Conservation (phyloP, 768 basidiomycete genomes). For the Termitomyces sp. region DNA sequence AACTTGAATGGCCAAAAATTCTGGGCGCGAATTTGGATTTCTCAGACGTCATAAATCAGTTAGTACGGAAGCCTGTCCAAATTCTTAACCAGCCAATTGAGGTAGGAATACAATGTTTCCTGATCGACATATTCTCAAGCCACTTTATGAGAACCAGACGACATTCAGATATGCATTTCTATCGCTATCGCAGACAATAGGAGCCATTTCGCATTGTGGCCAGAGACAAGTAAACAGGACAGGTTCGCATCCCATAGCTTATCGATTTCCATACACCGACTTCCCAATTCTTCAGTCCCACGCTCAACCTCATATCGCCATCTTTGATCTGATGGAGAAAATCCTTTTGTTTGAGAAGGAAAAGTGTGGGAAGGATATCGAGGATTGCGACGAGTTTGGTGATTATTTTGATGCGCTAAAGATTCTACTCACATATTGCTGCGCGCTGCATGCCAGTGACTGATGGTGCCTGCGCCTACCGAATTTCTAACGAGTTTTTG, state of each 20-base stretch:
- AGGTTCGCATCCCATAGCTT: neutral
- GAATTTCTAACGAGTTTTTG: neutral
- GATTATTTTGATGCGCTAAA: neutral
- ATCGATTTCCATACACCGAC: neutral
- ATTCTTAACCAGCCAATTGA: neutral
- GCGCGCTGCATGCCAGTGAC: neutral
- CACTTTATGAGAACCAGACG: neutral
- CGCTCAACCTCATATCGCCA: neutral
- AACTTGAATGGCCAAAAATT: too few relatives aligned
- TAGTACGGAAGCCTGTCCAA: neutral
- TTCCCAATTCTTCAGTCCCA: neutral
- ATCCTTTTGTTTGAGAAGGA: neutral
- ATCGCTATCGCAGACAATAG: neutral
- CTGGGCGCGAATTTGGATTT: too few relatives aligned
- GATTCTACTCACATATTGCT: neutral
- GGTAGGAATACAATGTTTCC: neutral
- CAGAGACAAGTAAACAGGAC: neutral
- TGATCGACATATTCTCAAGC: neutral
- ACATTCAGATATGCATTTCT: neutral
- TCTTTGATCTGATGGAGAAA: neutral
- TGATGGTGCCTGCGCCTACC: neutral
- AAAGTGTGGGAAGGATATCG: neutral
- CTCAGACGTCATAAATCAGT: neutral
- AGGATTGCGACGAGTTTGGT: neutral
- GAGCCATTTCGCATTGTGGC: neutral